These are phyloP conservation scores for Jaapia argillacea DNA, from an alignment of 768 basidiomycete species.

Conservation along the genomic window DNA sequence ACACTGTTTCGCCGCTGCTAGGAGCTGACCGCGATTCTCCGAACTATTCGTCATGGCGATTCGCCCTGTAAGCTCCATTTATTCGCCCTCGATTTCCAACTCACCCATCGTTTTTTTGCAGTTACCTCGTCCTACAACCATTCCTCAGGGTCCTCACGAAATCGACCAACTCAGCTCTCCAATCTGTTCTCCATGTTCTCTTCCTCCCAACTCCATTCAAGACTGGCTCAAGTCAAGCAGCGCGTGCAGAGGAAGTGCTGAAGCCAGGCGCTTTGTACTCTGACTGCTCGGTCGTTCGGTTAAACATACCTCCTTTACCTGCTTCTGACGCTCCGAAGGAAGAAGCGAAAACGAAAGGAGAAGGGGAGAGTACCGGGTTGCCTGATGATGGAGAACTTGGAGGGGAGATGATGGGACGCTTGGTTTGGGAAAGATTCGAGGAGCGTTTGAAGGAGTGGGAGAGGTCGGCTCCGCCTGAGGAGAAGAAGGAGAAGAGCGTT, in stretches of 20 bases:
- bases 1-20: slow-evolving; percentile 51
- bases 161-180: slow-evolving; percentile 50
- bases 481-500: not conserved
- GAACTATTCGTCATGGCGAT: slow-evolving; percentile 30
- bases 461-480: not conserved
- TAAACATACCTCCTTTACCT: slow-evolving; percentile 12
- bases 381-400: slow-evolving; percentile 63
- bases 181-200: slow-evolving; percentile 71
- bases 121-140: slow-evolving; percentile 62
- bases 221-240: slow-evolving; percentile 8
- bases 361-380: slow-evolving; percentile 21
- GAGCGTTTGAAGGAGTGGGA: slow-evolving; percentile 60
- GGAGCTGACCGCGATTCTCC: slow-evolving; percentile 31
- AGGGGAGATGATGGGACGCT: slow-evolving; percentile 54
- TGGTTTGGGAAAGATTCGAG: slow-evolving; percentile 76
- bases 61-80: slow-evolving; percentile 38
- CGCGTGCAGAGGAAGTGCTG: slow-evolving; percentile 45
- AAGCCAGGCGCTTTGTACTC: slow-evolving; percentile 72
- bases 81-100: not conserved
- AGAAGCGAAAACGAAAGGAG: slow-evolving; percentile 14
- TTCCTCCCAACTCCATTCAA: slow-evolving; percentile 80
- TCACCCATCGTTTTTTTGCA: slow-evolving; percentile 14
- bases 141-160: slow-evolving; percentile 63
- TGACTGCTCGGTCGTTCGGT: slow-evolving; percentile 56
- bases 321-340: slow-evolving; percentile 6